Conservation (phyloP, 495 filamentous ascomycete genomes). For the Trypethelium eluteriae region DNA sequence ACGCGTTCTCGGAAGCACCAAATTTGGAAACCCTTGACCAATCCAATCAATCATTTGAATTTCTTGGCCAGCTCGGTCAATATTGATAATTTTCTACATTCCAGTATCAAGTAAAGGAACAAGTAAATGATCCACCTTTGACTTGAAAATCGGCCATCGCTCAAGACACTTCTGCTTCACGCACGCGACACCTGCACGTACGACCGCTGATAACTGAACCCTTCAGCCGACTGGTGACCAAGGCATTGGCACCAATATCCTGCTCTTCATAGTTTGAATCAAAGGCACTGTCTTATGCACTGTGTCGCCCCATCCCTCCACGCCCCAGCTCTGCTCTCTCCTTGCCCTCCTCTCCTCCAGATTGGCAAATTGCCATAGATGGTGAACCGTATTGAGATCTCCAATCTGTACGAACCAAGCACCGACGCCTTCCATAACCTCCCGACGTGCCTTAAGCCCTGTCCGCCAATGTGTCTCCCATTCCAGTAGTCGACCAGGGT, state of each 20-base stretch:
- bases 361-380: conserved; percentile 97
- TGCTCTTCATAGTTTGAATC: conserved; percentile 91
- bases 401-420: conserved; percentile 99
- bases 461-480: conserved; percentile 99
- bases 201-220: not conserved
- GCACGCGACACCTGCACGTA: not conserved
- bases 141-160: too few species aligned
- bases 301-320: conserved; percentile 94
- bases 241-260: conserved; percentile 86
- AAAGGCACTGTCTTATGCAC: conserved; percentile 97
- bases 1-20: not conserved
- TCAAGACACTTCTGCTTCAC: not conserved
- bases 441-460: conserved; percentile 76
- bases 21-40: not conserved
- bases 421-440: conserved; percentile 98
- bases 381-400: conserved; percentile 94
- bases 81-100: too few species aligned
- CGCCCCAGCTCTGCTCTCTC: conserved; percentile 88
- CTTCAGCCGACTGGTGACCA: conserved; percentile 73
- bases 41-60: not conserved
- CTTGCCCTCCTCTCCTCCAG: conserved; percentile 86
- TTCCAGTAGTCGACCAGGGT: conserved; percentile 90
- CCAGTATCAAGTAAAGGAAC: too few species aligned
- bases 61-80: too few species aligned
- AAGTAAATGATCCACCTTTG: too few species aligned